Evolutionary conservation across 1,284 basidiomycete species (phyloP), one percentile per base, ranked within the genome.

Genomic region (Coniferiporia weirii): DNA sequence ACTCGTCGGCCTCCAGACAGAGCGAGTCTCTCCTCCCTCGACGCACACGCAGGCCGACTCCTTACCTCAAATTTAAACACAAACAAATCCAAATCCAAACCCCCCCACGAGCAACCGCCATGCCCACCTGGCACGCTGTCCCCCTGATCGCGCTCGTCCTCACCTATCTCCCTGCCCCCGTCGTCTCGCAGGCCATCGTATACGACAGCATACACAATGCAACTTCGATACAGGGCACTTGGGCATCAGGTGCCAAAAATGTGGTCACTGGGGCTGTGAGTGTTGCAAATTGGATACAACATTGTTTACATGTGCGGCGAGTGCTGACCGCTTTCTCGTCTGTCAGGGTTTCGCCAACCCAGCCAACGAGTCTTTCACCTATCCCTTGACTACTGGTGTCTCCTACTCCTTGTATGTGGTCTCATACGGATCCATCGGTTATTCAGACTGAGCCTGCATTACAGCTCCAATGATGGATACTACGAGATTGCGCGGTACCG

Each of bases 401-500:
- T 87, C 89, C 4, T 93, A 83, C 71, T 91, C 93, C 17, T 96
- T 97, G 92, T 94, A 67, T 72, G 91, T 80, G 17, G 44, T 34
- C 35, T 5, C 46, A 9, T 45, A 20, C 40, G 47, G 19, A 17
- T 20, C 60, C 51, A 58, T 52, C 48, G 10, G 34, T 19, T n/a
- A 44, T 43, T 59, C 20, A 27, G 27, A 38, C 49, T 64, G 36
- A 59, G 49, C 59, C 17, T 47, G 27, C 36, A 22, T n/a, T 22
- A 50, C 27, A 57, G 54, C 35, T 76, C 85, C 43, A 66, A 76
- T 54, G 84, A 89, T 64, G 87, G 88, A 5, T 91, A 74, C 76
- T 97, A 89, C 65, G 95, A 98, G 72, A 80, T 92, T 69, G 83
- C 93, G 19, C 86, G 91, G 66, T 98, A 95, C 72, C 83, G 92